Percentiles rank a stretch among this genome's conserved stretches.
Evolutionary conservation across 192 early-diverging fungal genomes (phyloP).

Genomic region (Neocallimastix lanati): DNA sequence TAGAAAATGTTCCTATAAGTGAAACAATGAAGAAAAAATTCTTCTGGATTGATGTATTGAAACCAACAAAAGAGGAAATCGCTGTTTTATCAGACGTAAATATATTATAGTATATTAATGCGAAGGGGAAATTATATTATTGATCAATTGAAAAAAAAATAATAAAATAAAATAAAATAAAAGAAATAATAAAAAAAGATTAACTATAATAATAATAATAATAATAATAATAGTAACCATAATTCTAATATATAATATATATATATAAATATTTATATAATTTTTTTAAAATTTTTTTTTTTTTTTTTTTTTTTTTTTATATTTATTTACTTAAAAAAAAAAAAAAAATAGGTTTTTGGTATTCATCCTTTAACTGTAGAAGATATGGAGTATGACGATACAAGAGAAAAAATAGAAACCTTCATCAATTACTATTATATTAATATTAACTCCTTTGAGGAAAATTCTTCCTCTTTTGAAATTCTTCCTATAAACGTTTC

Average conservation of each 20-base stretch:
- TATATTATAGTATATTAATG: neutral
- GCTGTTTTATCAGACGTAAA: slow-evolving; percentile 27
- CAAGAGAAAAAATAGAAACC: slow-evolving; percentile 1
- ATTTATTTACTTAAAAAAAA: neutral
- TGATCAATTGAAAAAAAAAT: too few relatives aligned
- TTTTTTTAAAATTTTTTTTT: too few relatives aligned
- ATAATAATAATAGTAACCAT: too few relatives aligned
- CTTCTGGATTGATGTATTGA: slow-evolving; percentile 53
- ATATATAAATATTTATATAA: neutral
- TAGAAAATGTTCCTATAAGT: too few relatives aligned
- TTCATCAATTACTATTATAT: slow-evolving; percentile 11
- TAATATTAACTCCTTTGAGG: slow-evolving; percentile 20
- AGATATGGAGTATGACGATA: slow-evolving; percentile 22
- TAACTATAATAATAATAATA: too few relatives aligned
- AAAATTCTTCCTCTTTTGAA: slow-evolving; percentile 16
- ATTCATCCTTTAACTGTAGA: slow-evolving; percentile 72
- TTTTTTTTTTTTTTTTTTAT: too few relatives aligned
- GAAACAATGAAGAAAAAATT: too few relatives aligned
- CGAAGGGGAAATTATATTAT: too few relatives aligned
- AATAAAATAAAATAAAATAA: too few relatives aligned
- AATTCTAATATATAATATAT: too few relatives aligned
- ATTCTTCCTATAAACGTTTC: slow-evolving; percentile 2
- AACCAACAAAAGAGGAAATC: slow-evolving; percentile 43
- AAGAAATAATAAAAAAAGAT: too few relatives aligned
- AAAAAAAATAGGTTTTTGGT: slow-evolving; percentile 34